Percentiles rank a stretch among this genome's conserved stretches.
phyloP scores from a whole-genome alignment of 768 basidiomycete genomes.

The Russula sp. region DNA sequence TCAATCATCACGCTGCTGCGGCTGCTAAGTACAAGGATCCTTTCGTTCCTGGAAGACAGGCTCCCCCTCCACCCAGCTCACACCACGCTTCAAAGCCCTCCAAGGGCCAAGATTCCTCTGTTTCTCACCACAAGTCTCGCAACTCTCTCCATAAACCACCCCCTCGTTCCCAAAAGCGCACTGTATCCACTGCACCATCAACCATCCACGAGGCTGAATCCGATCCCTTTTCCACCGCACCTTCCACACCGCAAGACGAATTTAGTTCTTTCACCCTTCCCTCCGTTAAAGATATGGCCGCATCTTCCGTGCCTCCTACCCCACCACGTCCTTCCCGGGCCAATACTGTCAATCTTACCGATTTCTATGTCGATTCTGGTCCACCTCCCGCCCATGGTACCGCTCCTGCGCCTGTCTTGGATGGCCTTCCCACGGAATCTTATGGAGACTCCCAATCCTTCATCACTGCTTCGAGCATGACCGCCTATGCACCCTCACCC shows the following conservation, averaged over 20 bases:
- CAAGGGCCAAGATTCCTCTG: slow-evolving; percentile 15
- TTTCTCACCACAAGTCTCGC: slow-evolving; percentile 26
- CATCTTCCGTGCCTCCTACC: slow-evolving; percentile 37
- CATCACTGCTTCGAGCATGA: neutral
- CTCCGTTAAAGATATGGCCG: slow-evolving; percentile 26
- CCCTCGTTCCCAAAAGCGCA: slow-evolving; percentile 28
- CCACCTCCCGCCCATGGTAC: slow-evolving; percentile 31
- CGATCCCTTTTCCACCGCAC: slow-evolving; percentile 24
- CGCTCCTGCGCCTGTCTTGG: slow-evolving; percentile 46
- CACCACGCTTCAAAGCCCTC: slow-evolving; percentile 17
- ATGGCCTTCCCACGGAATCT: slow-evolving; percentile 4
- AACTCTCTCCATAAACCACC: slow-evolving; percentile 29
- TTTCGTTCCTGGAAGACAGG: slow-evolving; percentile 39
- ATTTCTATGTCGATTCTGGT: slow-evolving; percentile 49
- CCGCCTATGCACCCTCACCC: neutral
- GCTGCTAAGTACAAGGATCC: slow-evolving; percentile 36
- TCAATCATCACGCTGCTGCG: slow-evolving; percentile 47
- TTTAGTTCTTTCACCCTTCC: slow-evolving; percentile 24
- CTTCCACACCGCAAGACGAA: slow-evolving; percentile 28
- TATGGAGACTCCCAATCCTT: slow-evolving; percentile 5
- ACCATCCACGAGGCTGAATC: slow-evolving; percentile 37
- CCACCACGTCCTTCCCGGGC: slow-evolving; percentile 78
- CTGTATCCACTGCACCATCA: slow-evolving; percentile 29
- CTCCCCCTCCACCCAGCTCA: slow-evolving; percentile 37
- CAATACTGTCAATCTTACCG: slow-evolving; percentile 75